These are phyloP conservation scores for Halocafeteria seosinensis DNA, from an alignment of 108 stramenopile species.

Conservation along the genomic window DNA sequence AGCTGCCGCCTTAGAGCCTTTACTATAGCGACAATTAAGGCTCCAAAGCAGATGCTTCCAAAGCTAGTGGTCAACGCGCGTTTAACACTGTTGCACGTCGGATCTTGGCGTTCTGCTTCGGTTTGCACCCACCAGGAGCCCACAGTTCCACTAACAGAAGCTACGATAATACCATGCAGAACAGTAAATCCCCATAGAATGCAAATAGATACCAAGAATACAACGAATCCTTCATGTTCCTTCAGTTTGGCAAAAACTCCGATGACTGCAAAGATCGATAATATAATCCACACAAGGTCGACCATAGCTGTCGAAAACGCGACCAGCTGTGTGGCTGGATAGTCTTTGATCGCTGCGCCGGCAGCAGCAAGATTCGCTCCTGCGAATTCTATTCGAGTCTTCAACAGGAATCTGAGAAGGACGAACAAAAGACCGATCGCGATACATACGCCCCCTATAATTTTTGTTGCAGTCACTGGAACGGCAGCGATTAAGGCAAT, in stretches of 20 bases:
- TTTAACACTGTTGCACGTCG: slow-evolving; percentile 35
- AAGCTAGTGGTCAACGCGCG: slow-evolving; percentile 53
- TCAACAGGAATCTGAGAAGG: no score
- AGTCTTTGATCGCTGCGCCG: slow-evolving; percentile 2
- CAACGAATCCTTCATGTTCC: slow-evolving; percentile 5
- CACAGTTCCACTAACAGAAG: slow-evolving; percentile 56
- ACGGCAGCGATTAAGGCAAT: no score
- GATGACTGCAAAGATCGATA: slow-evolving; percentile 36
- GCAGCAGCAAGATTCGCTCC: background rate
- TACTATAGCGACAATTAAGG: slow-evolving; percentile 53
- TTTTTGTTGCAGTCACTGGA: no score
- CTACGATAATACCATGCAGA: slow-evolving; percentile 52
- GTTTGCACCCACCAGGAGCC: slow-evolving; percentile 70
- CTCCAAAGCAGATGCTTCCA: slow-evolving; percentile 59
- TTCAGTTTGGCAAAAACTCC: slow-evolving; percentile 30
- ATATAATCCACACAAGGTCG: slow-evolving; percentile 36
- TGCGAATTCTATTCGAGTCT: background rate
- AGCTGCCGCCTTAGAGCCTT: slow-evolving; percentile 42
- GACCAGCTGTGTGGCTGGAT: slow-evolving; percentile 42
- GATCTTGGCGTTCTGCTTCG: slow-evolving; percentile 38
- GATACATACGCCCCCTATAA: no score
- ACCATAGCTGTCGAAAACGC: slow-evolving; percentile 42
- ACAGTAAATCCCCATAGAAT: slow-evolving; percentile 59
- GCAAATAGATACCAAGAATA: slow-evolving; percentile 44
- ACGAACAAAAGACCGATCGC: no score